phyloP scores from a whole-genome alignment of 257 asterid genomes.

The Fraxinus cuspidata region DNA sequence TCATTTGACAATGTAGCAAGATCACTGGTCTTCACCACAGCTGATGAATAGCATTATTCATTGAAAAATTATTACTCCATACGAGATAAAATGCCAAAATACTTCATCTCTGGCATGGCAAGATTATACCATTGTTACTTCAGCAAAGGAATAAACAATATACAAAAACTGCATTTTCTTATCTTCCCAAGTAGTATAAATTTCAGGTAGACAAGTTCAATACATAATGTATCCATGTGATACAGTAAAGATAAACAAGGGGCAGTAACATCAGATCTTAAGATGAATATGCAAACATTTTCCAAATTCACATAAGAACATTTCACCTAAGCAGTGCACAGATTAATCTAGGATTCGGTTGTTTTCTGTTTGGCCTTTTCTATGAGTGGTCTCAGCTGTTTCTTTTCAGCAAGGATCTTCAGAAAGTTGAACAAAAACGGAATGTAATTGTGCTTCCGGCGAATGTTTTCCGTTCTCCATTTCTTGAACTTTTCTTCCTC shows the following conservation, averaged over 20 bases:
- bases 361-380: slow-evolving; percentile 94
- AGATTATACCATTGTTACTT: too few species aligned
- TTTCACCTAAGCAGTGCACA: slow-evolving; percentile 22
- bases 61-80: too few species aligned
- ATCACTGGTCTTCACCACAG: too few species aligned
- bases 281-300: slow-evolving; percentile 13
- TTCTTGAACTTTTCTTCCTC: slow-evolving; percentile 99
- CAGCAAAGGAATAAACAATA: neutral
- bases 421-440: slow-evolving; percentile 94
- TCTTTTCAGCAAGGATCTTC: slow-evolving; percentile 99
- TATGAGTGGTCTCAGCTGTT: slow-evolving; percentile 97
- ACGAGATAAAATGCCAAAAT: too few species aligned
- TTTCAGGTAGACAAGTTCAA: neutral
- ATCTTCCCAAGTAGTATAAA: neutral
- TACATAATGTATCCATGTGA: neutral
- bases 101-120: too few species aligned
- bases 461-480: slow-evolving; percentile 87
- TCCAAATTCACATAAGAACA: slow-evolving; percentile 14
- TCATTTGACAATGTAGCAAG: too few species aligned
- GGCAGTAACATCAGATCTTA: neutral
- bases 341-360: slow-evolving; percentile 47
- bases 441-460: slow-evolving; percentile 89
- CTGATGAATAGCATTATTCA: too few species aligned
- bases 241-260: neutral
- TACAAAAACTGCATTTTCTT: neutral